A percentile compares a stretch with the other conserved stretches of the same genome.
These are phyloP conservation scores for Ustilago hordei DNA, from an alignment of 1,284 basidiomycete genomes.

Conservation along the genomic window DNA sequence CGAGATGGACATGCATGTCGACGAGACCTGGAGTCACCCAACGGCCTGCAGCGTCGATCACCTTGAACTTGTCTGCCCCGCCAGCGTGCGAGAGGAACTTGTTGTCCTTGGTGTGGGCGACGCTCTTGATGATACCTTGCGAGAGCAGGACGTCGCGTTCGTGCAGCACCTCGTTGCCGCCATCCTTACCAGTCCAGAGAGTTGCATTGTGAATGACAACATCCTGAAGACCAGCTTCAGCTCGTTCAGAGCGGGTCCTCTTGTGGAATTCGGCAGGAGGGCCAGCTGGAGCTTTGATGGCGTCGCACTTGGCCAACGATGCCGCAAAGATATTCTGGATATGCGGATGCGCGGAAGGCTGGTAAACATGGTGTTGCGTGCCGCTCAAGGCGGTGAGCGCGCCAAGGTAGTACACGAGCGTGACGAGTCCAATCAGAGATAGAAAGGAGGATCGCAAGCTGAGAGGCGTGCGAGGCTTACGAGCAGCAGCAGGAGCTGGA, in stretches of 20 bases:
- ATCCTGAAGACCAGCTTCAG: constrained; percentile 74
- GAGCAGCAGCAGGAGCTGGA: constrained; percentile 4
- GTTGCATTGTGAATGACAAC: constrained; percentile 82
- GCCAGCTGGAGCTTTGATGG: constrained; percentile 54
- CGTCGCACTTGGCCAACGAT: constrained; percentile 45
- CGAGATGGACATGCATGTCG: constrained; percentile 84
- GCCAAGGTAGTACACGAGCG: constrained; percentile 34
- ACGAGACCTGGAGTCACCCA: constrained; percentile 73
- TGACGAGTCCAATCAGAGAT: constrained; percentile 26
- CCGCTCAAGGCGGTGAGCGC: constrained; percentile 21
- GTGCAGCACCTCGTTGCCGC: constrained; percentile 76
- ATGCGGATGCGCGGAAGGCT: constrained; percentile 40
- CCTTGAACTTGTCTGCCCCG: constrained; percentile 3
- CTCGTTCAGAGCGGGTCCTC: constrained; percentile 79
- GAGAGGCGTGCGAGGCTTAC: constrained; percentile 19
- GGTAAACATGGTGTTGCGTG: constrained; percentile 36
- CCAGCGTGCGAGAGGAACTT: background rate
- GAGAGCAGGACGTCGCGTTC: constrained; percentile 72
- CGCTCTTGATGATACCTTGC: constrained; percentile 71
- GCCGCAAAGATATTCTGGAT: constrained; percentile 30
- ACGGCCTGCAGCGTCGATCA: constrained; percentile 51
- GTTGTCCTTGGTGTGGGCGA: constrained; percentile 44
- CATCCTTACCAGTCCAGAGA: constrained; percentile 81
- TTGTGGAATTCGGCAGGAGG: constrained; percentile 74
- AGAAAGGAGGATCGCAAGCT: constrained; percentile 26